Conservation (phyloP, 768 basidiomycete species). For the Leccinum disarticulatum region DNA sequence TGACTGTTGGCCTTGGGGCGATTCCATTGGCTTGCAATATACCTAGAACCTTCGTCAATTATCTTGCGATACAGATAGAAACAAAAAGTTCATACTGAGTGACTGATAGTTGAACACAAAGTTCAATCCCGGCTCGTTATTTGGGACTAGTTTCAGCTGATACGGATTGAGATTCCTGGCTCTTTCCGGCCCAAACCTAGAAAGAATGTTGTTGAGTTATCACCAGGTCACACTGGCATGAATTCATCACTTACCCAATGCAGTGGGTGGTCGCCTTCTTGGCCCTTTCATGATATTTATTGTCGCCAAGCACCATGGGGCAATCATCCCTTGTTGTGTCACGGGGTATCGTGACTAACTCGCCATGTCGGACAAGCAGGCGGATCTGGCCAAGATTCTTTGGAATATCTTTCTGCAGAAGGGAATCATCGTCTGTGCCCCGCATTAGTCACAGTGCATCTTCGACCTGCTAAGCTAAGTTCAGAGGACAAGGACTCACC, state of each 20-base stretch:
- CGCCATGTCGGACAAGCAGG: conserved; percentile 6
- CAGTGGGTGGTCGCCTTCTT: neutral
- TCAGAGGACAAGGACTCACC: neutral
- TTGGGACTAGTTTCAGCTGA: neutral
- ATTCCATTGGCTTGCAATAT: neutral
- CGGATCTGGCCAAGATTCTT: conserved; percentile 19
- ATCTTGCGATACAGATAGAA: neutral
- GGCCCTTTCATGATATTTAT: neutral
- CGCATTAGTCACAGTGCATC: neutral
- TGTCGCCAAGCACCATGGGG: neutral
- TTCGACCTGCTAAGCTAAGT: neutral
- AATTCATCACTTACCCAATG: neutral
- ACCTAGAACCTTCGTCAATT: neutral
- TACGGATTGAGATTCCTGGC: neutral
- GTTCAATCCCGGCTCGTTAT: neutral
- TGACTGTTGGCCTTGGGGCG: neutral
- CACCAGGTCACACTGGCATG: no score
- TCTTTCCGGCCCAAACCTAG: neutral
- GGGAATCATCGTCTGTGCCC: conserved; percentile 20
- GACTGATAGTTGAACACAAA: neutral
- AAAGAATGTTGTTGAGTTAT: no score
- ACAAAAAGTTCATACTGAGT: no score
- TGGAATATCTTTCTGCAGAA: conserved; percentile 7
- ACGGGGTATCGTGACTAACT: no score
- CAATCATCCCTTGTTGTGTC: neutral